Percentiles rank a stretch among this genome's conserved stretches.
phyloP scores from a whole-genome alignment of 345 rosid species.

The Brassica carinata region DNA sequence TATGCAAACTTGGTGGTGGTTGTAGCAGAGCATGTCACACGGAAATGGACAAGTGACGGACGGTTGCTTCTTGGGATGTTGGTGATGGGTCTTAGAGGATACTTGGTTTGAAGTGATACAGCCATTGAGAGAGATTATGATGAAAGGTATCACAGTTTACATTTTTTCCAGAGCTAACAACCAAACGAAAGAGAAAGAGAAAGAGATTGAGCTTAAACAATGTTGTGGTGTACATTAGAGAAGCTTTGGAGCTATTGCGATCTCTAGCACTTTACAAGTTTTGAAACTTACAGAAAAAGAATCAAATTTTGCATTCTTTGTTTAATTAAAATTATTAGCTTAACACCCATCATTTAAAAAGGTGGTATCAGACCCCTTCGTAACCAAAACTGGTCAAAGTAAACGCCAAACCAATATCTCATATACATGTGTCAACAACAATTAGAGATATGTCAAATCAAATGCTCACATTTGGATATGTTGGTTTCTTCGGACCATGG shows the following conservation, averaged over 20 bases:
- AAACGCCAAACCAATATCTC: not conserved
- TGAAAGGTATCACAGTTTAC: not conserved
- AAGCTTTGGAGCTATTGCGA: conserved; percentile 53
- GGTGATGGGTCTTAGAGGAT: conserved; percentile 35
- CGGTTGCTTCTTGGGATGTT: conserved; percentile 25
- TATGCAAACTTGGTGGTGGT: conserved; percentile 50
- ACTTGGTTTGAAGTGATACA: conserved; percentile 50
- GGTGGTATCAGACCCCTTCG: not conserved
- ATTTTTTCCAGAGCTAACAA: not conserved
- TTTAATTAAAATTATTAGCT: not conserved
- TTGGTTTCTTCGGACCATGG: conserved; percentile 61
- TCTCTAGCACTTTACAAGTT: conserved; percentile 28
- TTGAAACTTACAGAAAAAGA: not conserved
- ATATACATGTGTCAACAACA: too few relatives aligned
- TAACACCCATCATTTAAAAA: not conserved
- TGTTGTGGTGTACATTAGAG: conserved; percentile 37
- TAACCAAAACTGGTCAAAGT: not conserved
- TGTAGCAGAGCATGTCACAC: conserved; percentile 44
- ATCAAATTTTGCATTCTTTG: not conserved
- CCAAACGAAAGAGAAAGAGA: not conserved
- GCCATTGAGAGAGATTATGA: conserved; percentile 50
- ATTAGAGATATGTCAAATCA: too few relatives aligned
- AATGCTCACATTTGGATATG: not conserved
- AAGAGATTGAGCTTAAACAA: not conserved
- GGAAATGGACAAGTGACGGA: too few relatives aligned